These are phyloP conservation scores for Acacia confusa DNA, from an alignment of 306 rosid species.

Conservation along the genomic window DNA sequence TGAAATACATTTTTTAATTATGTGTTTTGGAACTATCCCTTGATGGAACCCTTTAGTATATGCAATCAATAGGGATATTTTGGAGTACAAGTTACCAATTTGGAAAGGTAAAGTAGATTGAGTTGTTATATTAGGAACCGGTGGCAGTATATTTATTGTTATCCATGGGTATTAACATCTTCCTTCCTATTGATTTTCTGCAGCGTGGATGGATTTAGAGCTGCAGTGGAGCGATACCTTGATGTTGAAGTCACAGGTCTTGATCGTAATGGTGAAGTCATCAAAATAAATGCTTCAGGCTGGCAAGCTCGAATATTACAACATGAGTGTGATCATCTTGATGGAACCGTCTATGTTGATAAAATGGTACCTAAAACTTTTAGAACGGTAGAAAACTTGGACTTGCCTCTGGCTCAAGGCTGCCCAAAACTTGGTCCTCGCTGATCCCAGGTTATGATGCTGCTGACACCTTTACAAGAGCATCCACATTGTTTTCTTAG, in stretches of 20 bases:
- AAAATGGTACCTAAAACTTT: slow-evolving; percentile 84
- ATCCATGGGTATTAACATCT: slow-evolving; percentile 16
- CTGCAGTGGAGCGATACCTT: slow-evolving; percentile 75
- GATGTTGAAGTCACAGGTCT: slow-evolving; percentile 84
- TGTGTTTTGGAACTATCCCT: too few species aligned
- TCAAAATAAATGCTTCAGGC: slow-evolving; percentile 70
- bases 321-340: slow-evolving; percentile 93
- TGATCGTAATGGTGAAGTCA: slow-evolving; percentile 67
- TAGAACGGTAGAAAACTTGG: slow-evolving; percentile 69
- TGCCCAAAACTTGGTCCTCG: slow-evolving; percentile 75
- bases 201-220: slow-evolving; percentile 89
- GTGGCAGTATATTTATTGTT: neutral
- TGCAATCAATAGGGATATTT: too few species aligned
- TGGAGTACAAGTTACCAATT: too few species aligned
- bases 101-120: too few species aligned
- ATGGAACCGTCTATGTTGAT: slow-evolving; percentile 87
- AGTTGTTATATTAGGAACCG: too few species aligned
- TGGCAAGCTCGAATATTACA: slow-evolving; percentile 96
- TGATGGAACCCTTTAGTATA: too few species aligned
- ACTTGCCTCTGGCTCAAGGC: slow-evolving; percentile 78
- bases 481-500: slow-evolving; percentile 2
- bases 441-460: slow-evolving; percentile 26
- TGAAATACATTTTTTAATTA: too few species aligned
- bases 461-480: neutral
- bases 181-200: slow-evolving; percentile 29